Percentiles rank a stretch among this genome's conserved stretches.
These are phyloP conservation scores for Penicillium expansum DNA, from an alignment of 2,329 filamentous ascomycete species.

Conservation along the genomic window DNA sequence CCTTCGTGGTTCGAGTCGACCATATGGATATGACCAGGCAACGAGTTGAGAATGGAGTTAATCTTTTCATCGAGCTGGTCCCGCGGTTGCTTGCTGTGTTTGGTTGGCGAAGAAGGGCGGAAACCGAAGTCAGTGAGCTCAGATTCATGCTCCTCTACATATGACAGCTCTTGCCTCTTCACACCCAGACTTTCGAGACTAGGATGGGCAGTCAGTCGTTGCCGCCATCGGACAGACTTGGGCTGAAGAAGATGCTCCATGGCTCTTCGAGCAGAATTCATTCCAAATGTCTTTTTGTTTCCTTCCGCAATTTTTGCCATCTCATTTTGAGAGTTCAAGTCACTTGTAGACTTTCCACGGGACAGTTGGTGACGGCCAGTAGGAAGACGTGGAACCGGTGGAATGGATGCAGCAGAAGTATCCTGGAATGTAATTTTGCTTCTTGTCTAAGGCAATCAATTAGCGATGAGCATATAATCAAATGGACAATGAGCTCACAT, in stretches of 20 bases:
- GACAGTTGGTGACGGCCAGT: slow-evolving; percentile 12
- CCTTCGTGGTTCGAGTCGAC: slow-evolving; percentile 49
- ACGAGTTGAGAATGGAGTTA: slow-evolving; percentile 70
- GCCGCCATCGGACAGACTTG: slow-evolving; percentile 26
- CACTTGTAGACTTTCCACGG: slow-evolving; percentile 19
- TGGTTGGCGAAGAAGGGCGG: slow-evolving; percentile 42
- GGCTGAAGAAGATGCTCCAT: slow-evolving; percentile 22
- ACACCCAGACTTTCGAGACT: slow-evolving; percentile 35
- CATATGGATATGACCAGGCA: slow-evolving; percentile 76
- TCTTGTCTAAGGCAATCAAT: background rate
- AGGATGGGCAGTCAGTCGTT: slow-evolving; percentile 32
- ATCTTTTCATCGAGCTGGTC: slow-evolving; percentile 78
- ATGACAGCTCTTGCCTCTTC: slow-evolving; percentile 25
- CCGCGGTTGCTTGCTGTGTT: slow-evolving; percentile 48
- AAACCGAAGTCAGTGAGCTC: slow-evolving; percentile 21
- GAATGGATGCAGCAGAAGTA: slow-evolving; percentile 5
- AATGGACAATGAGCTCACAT: background rate
- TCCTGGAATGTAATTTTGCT: background rate
- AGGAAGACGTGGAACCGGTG: slow-evolving; percentile 6
- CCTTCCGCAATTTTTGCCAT: slow-evolving; percentile 20
- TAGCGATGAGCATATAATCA: background rate
- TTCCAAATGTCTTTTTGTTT: slow-evolving; percentile 16
- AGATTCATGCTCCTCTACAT: slow-evolving; percentile 21
- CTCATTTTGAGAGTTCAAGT: slow-evolving; percentile 16
- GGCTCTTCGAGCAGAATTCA: slow-evolving; percentile 17